Evolutionary conservation across 352 stramenopile genomes (phyloP), one percentile per base, ranked within the genome.

Genomic region (Pythium plurisporium): DNA sequence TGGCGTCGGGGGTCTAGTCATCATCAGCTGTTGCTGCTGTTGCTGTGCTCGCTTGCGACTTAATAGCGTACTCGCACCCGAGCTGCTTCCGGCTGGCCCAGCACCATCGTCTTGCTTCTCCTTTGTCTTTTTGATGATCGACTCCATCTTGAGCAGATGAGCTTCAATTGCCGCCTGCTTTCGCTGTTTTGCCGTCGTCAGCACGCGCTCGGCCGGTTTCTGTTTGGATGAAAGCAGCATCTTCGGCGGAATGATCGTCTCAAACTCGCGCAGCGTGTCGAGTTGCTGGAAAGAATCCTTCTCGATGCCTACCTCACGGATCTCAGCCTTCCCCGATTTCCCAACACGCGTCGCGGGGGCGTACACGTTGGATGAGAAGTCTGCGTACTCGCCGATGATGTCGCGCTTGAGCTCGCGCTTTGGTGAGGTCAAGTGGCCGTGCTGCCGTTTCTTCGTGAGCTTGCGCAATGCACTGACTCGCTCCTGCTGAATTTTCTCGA

Each of bases 401-500:
- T 97, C 91, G 37, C 88, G 77, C 46, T 70, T 80, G 30, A 67
- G 46, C 4, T 56, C 61, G 7, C 65, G 61, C 40, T 58, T 64
- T 2, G 78, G 71, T 15, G 72, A 78, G 9, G 65, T 69, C 38
- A 67, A 59, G 41, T 86, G 73, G 10, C 72, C 65, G 42, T 83
- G 69, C 49, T 85, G 76, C 10, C 91, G 72, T 48, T 88, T 82
- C 63, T 96, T 96, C 1, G 86, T 87, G 14, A 98, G 79, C 69
- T 96, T 96, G 19, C 94, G 73, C 23, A 98, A 71, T n/a, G 82
- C 85, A 50, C 83, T 75, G 36, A 97, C 88, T 20, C 91, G 75
- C 51, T 94, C 72, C 29, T 92, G 83, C 40, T 96, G 87, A 46
- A 96, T 94, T 15, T 72, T 68, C 40, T 89, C 76, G 33, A 94